Conservation (phyloP, 768 basidiomycete genomes). For the Mycena haematopus region DNA sequence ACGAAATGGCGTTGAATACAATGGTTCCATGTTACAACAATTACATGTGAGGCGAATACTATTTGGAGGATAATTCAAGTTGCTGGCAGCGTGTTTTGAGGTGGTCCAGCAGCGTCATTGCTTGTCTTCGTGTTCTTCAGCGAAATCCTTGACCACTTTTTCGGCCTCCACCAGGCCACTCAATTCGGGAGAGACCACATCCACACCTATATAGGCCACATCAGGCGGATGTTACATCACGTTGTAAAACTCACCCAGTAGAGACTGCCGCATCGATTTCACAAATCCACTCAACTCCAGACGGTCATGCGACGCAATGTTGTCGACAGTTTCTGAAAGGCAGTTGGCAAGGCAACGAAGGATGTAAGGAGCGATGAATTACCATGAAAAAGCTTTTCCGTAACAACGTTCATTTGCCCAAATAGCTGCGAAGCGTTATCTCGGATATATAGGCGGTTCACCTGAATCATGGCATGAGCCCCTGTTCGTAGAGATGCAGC, state of each 20-base stretch:
- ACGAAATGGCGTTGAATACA: too few species aligned
- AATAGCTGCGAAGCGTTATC: not conserved
- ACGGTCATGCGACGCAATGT: not conserved
- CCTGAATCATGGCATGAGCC: constrained; percentile 1
- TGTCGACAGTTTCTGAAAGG: not conserved
- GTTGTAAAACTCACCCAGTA: not conserved
- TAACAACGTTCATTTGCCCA: not conserved
- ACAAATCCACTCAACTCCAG: not conserved
- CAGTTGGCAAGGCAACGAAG: not conserved
- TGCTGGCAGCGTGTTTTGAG: too few species aligned
- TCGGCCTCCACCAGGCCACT: constrained; percentile 9
- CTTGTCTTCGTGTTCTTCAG: constrained; percentile 5
- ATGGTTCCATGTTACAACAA: too few species aligned
- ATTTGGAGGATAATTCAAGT: too few species aligned
- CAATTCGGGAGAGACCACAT: too few species aligned
- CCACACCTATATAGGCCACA: not conserved
- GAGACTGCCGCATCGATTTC: not conserved
- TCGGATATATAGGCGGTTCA: constrained; percentile 1
- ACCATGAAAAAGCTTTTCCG: not conserved
- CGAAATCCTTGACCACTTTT: not conserved
- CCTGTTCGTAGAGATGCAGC: not conserved
- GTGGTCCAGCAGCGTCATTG: not conserved
- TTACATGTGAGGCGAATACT: too few species aligned
- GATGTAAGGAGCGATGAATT: not conserved
- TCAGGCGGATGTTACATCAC: not conserved